Evolutionary conservation across 2,329 filamentous ascomycete genomes (phyloP), one percentile per base, ranked within the genome.

Genomic region (Aureobasidium melanogenum): DNA sequence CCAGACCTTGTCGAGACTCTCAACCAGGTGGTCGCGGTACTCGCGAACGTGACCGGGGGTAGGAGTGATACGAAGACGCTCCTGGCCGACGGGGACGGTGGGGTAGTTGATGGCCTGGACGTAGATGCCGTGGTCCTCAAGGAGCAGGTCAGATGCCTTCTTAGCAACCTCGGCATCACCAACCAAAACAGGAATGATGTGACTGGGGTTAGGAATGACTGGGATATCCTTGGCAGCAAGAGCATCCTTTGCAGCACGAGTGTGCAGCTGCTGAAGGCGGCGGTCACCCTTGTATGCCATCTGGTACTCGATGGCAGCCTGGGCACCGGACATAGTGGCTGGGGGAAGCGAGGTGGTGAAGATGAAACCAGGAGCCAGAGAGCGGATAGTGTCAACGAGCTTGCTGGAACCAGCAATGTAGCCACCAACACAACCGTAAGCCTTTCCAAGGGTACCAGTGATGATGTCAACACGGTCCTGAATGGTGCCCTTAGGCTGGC

Each of bases 21-120:
- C 76, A 30, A 97, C 86, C 5, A 99, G 86, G 69, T 96, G 85
- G 66, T 95, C 88, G 64, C 91, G 90, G 77, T 89, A 91, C 67
- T 89, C 84, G 76, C 88, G 88, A 60, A 84, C 85, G 74, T 99
- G 94, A 46, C 94, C 94, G 0, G 94, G 94, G 0, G 94, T 99
- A 0, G 94, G 94, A 1, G 94, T 99, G 74, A 99, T 91, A 67
- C 94, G 88, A 61, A 99, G 87, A 62, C 94, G 87, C 76, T 99
- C 94, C 79, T 99, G 92, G n/a, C 94, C 94, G 7, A 96, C 91
- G 2, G 94, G 94, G 2, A 99, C 94, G 56, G 94, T 99, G 2
- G 94, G 94, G 77, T 97, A 97, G 79, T 99, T 99, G 82, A 99
- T 97, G 60, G 91, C 91, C 77, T 99, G 94, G 28, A 99, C 94